Evolutionary conservation across 2,329 filamentous ascomycete species (phyloP), one percentile per base, ranked within the genome.

Genomic region (Lasiodiplodia hormozganensis): DNA sequence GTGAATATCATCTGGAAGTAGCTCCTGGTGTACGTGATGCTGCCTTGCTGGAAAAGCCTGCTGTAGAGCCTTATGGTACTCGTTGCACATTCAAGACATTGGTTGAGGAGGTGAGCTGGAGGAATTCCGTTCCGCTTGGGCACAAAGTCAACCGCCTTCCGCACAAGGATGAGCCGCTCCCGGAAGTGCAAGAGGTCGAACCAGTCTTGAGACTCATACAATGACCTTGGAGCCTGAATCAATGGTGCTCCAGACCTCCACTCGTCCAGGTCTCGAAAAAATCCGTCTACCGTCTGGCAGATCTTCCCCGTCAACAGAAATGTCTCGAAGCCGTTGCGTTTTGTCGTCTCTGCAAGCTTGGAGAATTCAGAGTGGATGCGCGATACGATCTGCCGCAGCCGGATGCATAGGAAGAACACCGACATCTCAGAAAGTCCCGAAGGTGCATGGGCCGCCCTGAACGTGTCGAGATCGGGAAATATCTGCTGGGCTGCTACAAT

Each of bases 1-100:
- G 82, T 82, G 57, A 84, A 84, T 2, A 85, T 78, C 57, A 81
- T 79, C 62, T 85, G 83, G 31, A 85, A 85, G 69, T 85, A 85
- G 56, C 80, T 83, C n/a, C 82, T 74, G 0, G 83, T 84, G 66
- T 80, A 82, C 0, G 80, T 83, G 43, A 84, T 81, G 14, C 76
- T 74, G 2, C 74, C 74, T 2, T 74, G 73, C 4, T 77, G 71
- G 43, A 76, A 80, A 18, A 85, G 71, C 4, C 71, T 70, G 4
- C 77, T 76, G 69, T 84, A 85, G 0, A 78, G 69, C 2, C 77
- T 69, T 4, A 85, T 83, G 0, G 80, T 76, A n/a, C 75, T 73
- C 0, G 75, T 73, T 0, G 82, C 81, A 10, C 75, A 80, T 4
- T 75, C 68, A 0, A 82, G 74, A 25, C 78, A 83, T 11, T 69